Percentiles rank a stretch among this genome's conserved stretches.
phyloP scores from a whole-genome alignment of 2,329 filamentous ascomycete species.

The Botryotinia narcissicola region DNA sequence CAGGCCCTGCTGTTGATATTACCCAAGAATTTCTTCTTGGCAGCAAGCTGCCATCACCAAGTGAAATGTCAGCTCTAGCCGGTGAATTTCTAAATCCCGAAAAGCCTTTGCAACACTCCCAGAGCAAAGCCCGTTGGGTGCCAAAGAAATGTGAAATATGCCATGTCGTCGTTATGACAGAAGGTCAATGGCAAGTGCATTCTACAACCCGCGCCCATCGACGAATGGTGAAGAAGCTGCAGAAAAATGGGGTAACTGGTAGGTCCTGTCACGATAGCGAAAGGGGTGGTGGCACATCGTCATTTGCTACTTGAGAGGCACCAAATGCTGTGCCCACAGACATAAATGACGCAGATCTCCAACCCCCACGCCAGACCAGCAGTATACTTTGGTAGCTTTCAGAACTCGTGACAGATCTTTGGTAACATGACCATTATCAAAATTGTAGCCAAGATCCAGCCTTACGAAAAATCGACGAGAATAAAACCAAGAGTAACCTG shows the following conservation, averaged over 20 bases:
- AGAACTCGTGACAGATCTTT: background rate
- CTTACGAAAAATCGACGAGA: constrained; percentile 2
- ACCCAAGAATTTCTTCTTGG: constrained; percentile 61
- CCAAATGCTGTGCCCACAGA: background rate
- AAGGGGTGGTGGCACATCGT: background rate
- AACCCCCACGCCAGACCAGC: background rate
- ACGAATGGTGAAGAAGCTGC: constrained; percentile 31
- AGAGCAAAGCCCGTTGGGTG: constrained; percentile 46
- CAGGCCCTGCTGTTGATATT: constrained; percentile 61
- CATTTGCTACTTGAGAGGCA: background rate
- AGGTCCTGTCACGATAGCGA: background rate
- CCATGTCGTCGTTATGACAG: constrained; percentile 58
- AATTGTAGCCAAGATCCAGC: constrained; percentile 7
- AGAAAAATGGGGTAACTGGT: background rate
- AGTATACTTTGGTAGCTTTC: background rate
- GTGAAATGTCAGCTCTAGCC: constrained; percentile 57
- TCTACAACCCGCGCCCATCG: constrained; percentile 46
- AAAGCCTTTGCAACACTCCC: constrained; percentile 42
- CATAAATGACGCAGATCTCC: background rate
- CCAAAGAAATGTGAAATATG: constrained; percentile 70
- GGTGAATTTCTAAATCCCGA: constrained; percentile 56
- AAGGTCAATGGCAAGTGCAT: constrained; percentile 51
- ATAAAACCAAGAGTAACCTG: background rate
- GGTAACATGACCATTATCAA: background rate
- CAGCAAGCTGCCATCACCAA: constrained; percentile 43